These are phyloP conservation scores for Fistulinella cinereoalba DNA, from an alignment of 1,284 basidiomycete species.

Conservation along the genomic window DNA sequence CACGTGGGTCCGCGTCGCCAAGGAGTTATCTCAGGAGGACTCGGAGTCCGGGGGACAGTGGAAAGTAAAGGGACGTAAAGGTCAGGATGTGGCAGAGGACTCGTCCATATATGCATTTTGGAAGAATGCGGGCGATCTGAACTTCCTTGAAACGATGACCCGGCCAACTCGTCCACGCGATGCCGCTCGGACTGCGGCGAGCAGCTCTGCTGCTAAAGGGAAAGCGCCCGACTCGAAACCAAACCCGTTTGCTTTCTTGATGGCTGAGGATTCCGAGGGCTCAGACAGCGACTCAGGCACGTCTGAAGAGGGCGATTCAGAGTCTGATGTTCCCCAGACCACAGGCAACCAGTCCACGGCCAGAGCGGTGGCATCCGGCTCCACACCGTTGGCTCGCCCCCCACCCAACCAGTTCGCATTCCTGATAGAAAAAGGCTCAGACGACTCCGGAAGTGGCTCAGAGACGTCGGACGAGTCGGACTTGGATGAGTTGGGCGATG, in stretches of 20 bases:
- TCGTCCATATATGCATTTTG: slow-evolving; percentile 48
- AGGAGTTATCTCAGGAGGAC: slow-evolving; percentile 18
- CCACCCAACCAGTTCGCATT: slow-evolving; percentile 9
- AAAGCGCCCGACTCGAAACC: neutral
- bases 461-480: slow-evolving; percentile 12
- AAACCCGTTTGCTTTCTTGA: slow-evolving; percentile 21
- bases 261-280: slow-evolving; percentile 12
- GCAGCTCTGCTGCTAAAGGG: neutral
- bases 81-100: slow-evolving; percentile 25
- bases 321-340: too few relatives aligned
- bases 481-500: slow-evolving; percentile 4
- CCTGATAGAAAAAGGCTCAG: slow-evolving; percentile 9
- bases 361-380: too few relatives aligned
- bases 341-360: too few relatives aligned
- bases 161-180: neutral
- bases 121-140: slow-evolving; percentile 41
- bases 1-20: slow-evolving; percentile 39
- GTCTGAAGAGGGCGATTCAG: too few relatives aligned
- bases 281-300: neutral
- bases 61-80: slow-evolving; percentile 18
- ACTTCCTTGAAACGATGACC: slow-evolving; percentile 33
- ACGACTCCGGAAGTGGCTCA: slow-evolving; percentile 8
- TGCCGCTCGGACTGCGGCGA: neutral
- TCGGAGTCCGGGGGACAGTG: slow-evolving; percentile 20
- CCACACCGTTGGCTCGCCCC: too few relatives aligned